Evolutionary conservation across 371 early-diverging fungal species (phyloP), one percentile per base, ranked within the genome.

Genomic region (Rhizopus stolonifer): DNA sequence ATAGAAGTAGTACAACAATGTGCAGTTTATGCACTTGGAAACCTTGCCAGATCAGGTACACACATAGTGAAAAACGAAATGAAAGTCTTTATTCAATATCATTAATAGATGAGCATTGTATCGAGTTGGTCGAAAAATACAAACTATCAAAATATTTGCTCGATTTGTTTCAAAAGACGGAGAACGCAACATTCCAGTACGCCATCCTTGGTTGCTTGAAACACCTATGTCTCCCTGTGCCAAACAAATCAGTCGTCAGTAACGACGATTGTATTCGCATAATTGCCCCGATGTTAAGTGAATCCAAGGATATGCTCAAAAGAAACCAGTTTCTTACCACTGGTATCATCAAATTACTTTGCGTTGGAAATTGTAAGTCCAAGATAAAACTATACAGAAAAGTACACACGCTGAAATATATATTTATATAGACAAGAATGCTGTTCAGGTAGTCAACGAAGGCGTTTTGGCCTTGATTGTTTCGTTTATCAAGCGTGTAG

Each of bases 281-380:
- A 2, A 54, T 81, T 2, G 52, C 80, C 18, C 76, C 80, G 7
- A 46, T 73, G 13, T 47, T 86, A 13, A 75, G 80, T 32, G 42
- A 67, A 17, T 64, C 70, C 11, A 83, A 84, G 43, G 82, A 84
- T 57, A 77, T 75, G 81, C 77, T 72, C 52, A 80, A 78, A 43
- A 76, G 84, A 32, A 71, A 84, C 32, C 86, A 86, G 58, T 77
- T 80, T 39, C 69, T 79, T 4, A 69, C 76, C 8, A 72, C 83
- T 52, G 83, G 83, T n/a, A 79, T 84, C 10, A 51, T 86, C 26
- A 86, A 86, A 58, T 67, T 83, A 34, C 65, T 86, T n/a, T 73
- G 80, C 44, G 51, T 63, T 14, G 58, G 65, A 23, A 64, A 79
- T 57, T 70, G 81, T 79, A 67, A 46, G 69, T 55, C 4, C n/a